Conservation (phyloP, 2,329 filamentous ascomycete genomes). For the Alternaria metachromatica region DNA sequence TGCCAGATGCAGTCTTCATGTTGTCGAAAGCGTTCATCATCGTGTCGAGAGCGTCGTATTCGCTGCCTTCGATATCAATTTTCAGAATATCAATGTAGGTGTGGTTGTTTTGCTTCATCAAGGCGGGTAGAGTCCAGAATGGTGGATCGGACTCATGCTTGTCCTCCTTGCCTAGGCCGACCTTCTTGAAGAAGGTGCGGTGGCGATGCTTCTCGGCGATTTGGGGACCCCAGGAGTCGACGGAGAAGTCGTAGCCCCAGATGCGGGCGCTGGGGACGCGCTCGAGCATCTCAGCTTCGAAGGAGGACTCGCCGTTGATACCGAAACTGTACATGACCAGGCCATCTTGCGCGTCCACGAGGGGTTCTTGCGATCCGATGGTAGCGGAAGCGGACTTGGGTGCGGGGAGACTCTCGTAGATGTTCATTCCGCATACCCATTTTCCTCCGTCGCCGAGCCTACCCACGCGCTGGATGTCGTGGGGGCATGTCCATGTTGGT, state of each 20-base stretch:
- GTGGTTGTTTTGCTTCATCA: conserved; percentile 44
- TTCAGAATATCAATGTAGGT: conserved; percentile 45
- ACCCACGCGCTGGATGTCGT: conserved; percentile 42
- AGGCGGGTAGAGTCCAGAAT: conserved; percentile 36
- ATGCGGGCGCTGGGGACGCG: conserved; percentile 40
- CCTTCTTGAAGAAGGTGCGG: conserved; percentile 40
- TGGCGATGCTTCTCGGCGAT: conserved; percentile 27
- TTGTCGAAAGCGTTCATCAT: conserved; percentile 40
- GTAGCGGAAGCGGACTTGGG: conserved; percentile 17
- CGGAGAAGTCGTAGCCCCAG: conserved; percentile 45
- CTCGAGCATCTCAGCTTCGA: conserved; percentile 45
- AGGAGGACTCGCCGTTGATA: conserved; percentile 44
- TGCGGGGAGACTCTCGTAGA: conserved; percentile 36
- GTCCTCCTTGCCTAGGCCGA: conserved; percentile 38
- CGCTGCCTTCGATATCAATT: conserved; percentile 43
- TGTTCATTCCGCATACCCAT: conserved; percentile 45
- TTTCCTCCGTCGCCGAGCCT: conserved; percentile 43
- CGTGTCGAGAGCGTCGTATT: conserved; percentile 39
- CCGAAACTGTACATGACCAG: conserved; percentile 44
- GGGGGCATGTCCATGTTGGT: conserved; percentile 42
- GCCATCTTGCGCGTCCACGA: conserved; percentile 23
- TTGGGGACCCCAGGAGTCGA: conserved; percentile 39
- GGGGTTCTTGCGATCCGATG: conserved; percentile 17
- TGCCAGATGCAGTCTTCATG: conserved; percentile 22
- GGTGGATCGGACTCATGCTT: conserved; percentile 26